A percentile compares a stretch with the other conserved stretches of the same genome.
These are phyloP conservation scores for Trichoderma koningiopsis DNA, from an alignment of 2,329 filamentous ascomycete species.

Conservation along the genomic window DNA sequence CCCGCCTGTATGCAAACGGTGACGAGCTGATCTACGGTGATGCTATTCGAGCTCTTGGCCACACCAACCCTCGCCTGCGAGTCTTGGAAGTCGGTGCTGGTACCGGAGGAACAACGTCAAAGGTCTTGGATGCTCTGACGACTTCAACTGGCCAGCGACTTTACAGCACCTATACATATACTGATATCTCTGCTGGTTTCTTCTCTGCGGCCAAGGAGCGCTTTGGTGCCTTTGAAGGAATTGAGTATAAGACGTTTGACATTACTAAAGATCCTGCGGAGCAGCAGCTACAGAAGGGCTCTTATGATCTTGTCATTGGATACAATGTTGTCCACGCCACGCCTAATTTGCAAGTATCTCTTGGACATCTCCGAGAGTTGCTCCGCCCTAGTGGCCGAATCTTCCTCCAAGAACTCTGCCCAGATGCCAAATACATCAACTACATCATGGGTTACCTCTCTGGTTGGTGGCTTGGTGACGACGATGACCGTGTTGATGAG, in stretches of 20 bases:
- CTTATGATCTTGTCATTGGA: conserved; percentile 15
- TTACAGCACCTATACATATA: conserved; percentile 36
- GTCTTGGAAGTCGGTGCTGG: conserved; percentile 48
- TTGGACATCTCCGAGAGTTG: conserved; percentile 30
- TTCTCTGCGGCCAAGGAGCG: conserved; percentile 35
- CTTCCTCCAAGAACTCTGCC: conserved; percentile 34
- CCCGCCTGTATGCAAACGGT: conserved; percentile 11
- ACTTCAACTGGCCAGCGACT: background rate
- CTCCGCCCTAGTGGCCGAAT: conserved; percentile 39
- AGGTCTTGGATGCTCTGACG: background rate
- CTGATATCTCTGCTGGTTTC: conserved; percentile 37
- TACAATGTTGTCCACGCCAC: conserved; percentile 36
- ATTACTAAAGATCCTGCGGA: background rate
- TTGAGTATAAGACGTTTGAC: conserved; percentile 27
- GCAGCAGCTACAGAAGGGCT: background rate
- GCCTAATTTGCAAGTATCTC: conserved; percentile 31
- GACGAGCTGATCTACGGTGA: conserved; percentile 8
- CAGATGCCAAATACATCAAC: conserved; percentile 28
- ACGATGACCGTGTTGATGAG: conserved; percentile 33
- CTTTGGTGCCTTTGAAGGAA: conserved; percentile 28
- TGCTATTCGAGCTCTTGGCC: conserved; percentile 7
- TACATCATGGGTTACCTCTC: conserved; percentile 35
- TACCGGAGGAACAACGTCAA: conserved; percentile 36
- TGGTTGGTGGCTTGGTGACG: conserved; percentile 42
- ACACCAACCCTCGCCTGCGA: conserved; percentile 24